These are phyloP conservation scores for Falciphora oryzae DNA, from an alignment of 2,329 filamentous ascomycete species.

Conservation along the genomic window DNA sequence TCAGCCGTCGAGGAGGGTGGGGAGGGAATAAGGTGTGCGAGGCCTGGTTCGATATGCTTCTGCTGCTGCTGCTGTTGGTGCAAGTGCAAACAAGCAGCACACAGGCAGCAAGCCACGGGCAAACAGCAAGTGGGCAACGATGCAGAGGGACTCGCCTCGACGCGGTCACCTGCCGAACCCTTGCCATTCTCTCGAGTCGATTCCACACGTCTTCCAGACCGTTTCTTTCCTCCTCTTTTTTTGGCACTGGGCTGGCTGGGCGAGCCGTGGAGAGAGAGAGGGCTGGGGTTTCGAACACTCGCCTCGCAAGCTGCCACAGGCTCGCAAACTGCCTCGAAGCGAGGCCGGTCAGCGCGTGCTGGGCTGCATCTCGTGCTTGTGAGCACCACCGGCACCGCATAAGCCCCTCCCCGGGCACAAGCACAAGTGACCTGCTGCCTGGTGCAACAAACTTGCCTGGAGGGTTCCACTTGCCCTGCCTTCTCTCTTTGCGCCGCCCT, in stretches of 20 bases:
- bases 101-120: no score
- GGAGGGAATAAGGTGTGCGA: no score
- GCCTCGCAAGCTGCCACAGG: no score
- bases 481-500: not conserved
- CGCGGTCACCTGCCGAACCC: no score
- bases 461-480: not conserved
- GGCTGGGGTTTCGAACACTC: not conserved
- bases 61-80: not conserved
- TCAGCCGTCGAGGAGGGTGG: slow-evolving; percentile 5
- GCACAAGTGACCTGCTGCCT: not conserved
- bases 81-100: not conserved
- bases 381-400: not conserved
- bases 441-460: not conserved
- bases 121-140: no score
- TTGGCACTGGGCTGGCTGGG: not conserved
- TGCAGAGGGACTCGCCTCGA: no score
- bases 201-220: not conserved
- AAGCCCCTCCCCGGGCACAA: not conserved
- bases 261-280: not conserved
- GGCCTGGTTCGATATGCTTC: not conserved
- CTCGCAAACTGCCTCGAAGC: not conserved
- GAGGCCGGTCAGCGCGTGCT: not conserved
- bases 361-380: not conserved
- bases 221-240: not conserved
- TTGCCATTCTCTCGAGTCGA: no score